Evolutionary conservation across 148 eudicot genomes (phyloP), one percentile per base, ranked within the genome.

Genomic region (Silene uniflora): DNA sequence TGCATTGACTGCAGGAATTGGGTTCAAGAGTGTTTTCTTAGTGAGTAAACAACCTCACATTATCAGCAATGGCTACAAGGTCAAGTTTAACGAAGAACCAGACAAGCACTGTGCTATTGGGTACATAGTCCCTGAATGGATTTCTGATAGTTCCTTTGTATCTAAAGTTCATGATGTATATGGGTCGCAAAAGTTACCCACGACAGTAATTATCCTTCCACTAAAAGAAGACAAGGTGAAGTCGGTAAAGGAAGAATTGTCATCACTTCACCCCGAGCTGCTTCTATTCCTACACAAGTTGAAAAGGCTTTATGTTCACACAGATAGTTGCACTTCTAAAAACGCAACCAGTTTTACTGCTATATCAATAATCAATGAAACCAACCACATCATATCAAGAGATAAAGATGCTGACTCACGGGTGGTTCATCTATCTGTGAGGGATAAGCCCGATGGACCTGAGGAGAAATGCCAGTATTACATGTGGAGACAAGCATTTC

Each of bases 41-140:
- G 79, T 87, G 42, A 80, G 79, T 63, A 63, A 78, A 25, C 75
- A 69, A 39, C 85, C 86, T 74, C 75, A 85, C 77, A 80, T 85
- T 10, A 73, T 82, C 21, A 85, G 87, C 79, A 83, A 83, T 66
- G 90, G 88, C 4, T 84, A 81, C 71, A 84, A 79, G 54, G 81
- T 87, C 12, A 79, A 76, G 46, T 87, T 87, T 54, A 76, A 65
- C 32, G 90, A 87, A 73, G 74, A 77, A 63, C 90, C 85, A 35
- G 58, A 78, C 71, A 55, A 32, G n/a, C 49, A 77, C 13, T 83
- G 85, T 81, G 82, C 74, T 21, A 79, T 87, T 42, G 86, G 84
- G 10, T 83, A 87, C 69, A 79, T 85, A 18, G 88, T 87, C 3
- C 90, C 83, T 10, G 82, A 83, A 39, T 83, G 86, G 88, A 82